Evolutionary conservation across 169 alveolate species (phyloP), one percentile per base, ranked within the genome.

Genomic region (Eimeria tenella): DNA sequence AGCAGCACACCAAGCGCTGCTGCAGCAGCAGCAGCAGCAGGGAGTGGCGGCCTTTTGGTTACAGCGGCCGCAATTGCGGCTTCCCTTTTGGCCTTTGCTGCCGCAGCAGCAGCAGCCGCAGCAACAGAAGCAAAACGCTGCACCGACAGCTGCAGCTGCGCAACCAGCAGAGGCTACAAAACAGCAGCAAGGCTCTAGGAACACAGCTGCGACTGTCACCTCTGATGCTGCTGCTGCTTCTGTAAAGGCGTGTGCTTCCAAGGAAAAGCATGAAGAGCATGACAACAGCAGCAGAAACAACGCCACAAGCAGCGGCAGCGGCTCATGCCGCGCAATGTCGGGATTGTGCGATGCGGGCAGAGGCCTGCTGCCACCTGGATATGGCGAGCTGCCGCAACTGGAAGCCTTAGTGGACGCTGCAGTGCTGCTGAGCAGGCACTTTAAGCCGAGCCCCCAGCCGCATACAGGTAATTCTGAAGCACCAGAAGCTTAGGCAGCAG

Each of bases 321-420:
- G 50, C 53, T 5, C 55, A 8, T 71, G 56, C 55, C 82, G 82
- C 55, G 55, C 55, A 5, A 17, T 58, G 21, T 58, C 68, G 68
- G 68, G 68, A 13, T 10, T 58, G 2, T 58, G 68, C 68, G 68
- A 58, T 3, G 68, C 68, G 11, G 68, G 68, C 11, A 10, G 68
- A 3, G 49, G 82, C 23, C 52, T 71, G 82, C 82, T 71, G 82
- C 82, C 82, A 7, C 82, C 82, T 71, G 82, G 82, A 10, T 71
- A 71, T 42, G 82, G 82, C 53, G 82, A 71, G 82, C 17, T 71
- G 82, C 82, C 82, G 11, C 82, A 71, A 50, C 55, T 71, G 82
- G 82, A 71, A 42, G 82, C 82, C 82, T 23, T 71, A 13, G 82
- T 71, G 82, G 82, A 71, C 56, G 82, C 82, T 9, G 82, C 82